Base-by-base conservation (phyloP, 371 early-diverging fungal genomes). In the Mortierella sp. region DNA sequence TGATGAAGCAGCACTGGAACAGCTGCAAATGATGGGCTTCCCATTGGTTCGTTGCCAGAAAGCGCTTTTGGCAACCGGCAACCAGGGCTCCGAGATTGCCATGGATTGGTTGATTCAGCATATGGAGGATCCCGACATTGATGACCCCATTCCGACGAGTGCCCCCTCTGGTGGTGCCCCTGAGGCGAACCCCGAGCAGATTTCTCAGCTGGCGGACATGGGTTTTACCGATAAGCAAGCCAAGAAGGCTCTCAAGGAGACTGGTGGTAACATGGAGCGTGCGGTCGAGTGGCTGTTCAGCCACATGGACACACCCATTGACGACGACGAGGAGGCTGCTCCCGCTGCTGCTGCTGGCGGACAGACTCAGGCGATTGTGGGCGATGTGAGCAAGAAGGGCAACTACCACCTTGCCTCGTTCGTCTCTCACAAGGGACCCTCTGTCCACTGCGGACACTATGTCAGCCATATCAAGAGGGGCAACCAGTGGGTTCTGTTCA, bases 361-460 rank as follows among this genome's bases (percentile, higher is more conserved):
- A 43, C 35, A 70, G 56, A 27, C 49, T 55, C 73, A 54, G 38
- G 70, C 77, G 2, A 65, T 77, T 44, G 75, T 74, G 41, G 81
- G 87, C 79, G 93, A 92, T 81, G 88, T 84, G 38, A 79, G 74
- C 11, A 88, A 89, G 41, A 92, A 92, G 43, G 93, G 93, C 41
- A 89, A 90, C 43, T 99, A 96, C 88, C 87, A 89, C 70, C 86
- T 98, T n/a, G 86, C 91, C 32, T 95, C 95, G 3, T 96, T 98
- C 90, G 94, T 99, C 46, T 97, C 97, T 35, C 99, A 99, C 91
- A 97, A 97, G 84, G 99, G 99, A n/a, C 95, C 98, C 14, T 98
- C 98, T 4, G 94, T 96, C 1, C 98, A 97, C 82, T 97, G 96
- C 83, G 99, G 99, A 38, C 99, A 99, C 88, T 99, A 99, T 88